These are phyloP conservation scores for Apiospora malaysiana DNA, from an alignment of 2,329 filamentous ascomycete genomes.

Conservation along the genomic window DNA sequence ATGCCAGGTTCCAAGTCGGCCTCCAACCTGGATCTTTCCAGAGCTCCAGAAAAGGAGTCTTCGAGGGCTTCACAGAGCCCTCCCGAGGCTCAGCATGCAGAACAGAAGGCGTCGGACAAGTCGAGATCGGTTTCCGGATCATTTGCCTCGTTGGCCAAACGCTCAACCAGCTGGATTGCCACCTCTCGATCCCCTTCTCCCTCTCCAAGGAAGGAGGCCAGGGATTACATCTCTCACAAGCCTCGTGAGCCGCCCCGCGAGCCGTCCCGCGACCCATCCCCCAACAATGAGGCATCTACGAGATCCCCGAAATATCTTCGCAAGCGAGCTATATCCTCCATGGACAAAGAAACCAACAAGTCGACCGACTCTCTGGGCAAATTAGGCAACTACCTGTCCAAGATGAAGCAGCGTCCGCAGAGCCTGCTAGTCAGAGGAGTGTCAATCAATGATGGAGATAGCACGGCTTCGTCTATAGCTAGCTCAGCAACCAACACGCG, in stretches of 20 bases:
- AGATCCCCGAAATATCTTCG: conserved; percentile 40
- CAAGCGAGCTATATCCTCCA: conserved; percentile 39
- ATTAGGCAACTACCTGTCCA: conserved; percentile 52
- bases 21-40: conserved; percentile 39
- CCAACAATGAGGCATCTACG: conserved; percentile 38
- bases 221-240: conserved; percentile 33
- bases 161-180: conserved; percentile 53
- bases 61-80: conserved; percentile 26
- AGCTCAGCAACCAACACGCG: conserved; percentile 47
- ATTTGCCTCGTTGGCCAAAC: conserved; percentile 56
- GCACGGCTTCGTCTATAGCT: conserved; percentile 53
- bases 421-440: conserved; percentile 47
- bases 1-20: conserved; percentile 53
- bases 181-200: conserved; percentile 57
- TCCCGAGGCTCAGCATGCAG: conserved; percentile 31
- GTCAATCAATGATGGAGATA: conserved; percentile 40
- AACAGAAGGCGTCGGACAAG: conserved; percentile 41
- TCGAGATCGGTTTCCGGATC: conserved; percentile 50
- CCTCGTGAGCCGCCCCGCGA: conserved; percentile 37
- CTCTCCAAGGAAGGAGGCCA: conserved; percentile 36
- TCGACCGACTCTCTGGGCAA: conserved; percentile 44
- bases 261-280: conserved; percentile 37
- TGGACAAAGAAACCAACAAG: conserved; percentile 39
- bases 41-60: conserved; percentile 25
- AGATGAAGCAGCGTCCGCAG: conserved; percentile 55